Evolutionary conservation across 148 eudicot genomes (phyloP), one percentile per base, ranked within the genome.

Genomic region (Chenopodium album): DNA sequence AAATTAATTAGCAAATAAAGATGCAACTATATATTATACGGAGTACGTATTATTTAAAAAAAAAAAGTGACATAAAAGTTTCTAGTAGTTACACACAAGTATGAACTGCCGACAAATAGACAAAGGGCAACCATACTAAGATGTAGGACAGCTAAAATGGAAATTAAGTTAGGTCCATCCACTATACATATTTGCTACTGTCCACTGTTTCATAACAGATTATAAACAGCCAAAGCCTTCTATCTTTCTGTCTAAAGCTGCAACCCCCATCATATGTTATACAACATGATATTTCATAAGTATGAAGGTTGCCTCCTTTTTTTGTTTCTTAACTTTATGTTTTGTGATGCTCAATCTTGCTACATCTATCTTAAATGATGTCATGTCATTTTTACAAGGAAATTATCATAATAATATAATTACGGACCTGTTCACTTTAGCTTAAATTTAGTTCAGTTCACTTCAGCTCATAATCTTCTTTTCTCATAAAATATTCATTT

Each of bases 121-220:
- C 81, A 78, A 60, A 78, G 10, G 22, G 65, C 4, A 7, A 47
- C 47, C 63, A 34, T 56, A 0, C 46, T 47, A 82, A 83, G 78
- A 83, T 83, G 85, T 46, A 78, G 74, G 73, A 75, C 85, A 83
- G 66, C 85, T 72, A 83, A 78, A 83, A 1, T 47, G 16, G 62
- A 44, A 46, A 60, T n/a, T 0, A 69, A 31, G 56, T 9, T 23
- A 3, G 73, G 71, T 50, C 52, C 54, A 67, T 50, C 52, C 54
- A 54, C 56, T 64, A 48, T 64, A 62, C n/a, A n/a, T 12, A 50
- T 50, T 2, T 56, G 69, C 68, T 14, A 76, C 4, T 77, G 32
- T 63, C 23, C 72, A n/a, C 59, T 41, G 32, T 73, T 12, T 26
- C 80, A 59, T 64, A 65, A 46, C 56, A 4, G 37, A 65, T 52